Percentiles rank a stretch among this genome's conserved stretches.
phyloP scores from a whole-genome alignment of 139 green algal species.

The Closterium sp. region DNA sequence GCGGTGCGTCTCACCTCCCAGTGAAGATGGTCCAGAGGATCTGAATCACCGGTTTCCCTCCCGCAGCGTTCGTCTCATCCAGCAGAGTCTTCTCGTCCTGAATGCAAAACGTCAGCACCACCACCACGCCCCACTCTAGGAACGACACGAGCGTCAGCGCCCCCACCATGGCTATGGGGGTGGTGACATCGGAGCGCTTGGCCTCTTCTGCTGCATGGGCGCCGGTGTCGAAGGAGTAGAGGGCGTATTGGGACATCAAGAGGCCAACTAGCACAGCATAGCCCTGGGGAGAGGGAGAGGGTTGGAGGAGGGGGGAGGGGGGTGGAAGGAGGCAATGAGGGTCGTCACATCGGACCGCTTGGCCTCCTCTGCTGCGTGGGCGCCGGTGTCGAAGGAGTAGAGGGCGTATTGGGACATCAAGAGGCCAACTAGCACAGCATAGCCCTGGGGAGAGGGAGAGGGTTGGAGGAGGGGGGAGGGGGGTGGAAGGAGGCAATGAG shows the following conservation, averaged over 20 bases:
- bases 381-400: constrained; percentile 19
- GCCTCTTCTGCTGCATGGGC: constrained; percentile 23
- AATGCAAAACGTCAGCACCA: constrained; percentile 28
- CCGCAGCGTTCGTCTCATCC: too few relatives aligned
- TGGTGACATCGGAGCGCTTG: background rate
- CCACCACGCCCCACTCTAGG: background rate
- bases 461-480: background rate
- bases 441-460: background rate
- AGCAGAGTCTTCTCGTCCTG: background rate
- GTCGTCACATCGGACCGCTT: background rate
- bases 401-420: constrained; percentile 36
- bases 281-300: background rate
- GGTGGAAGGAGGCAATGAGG: background rate
- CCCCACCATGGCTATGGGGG: constrained; percentile 6
- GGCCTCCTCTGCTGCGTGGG: constrained; percentile 22
- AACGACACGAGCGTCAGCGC: background rate
- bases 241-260: constrained; percentile 25
- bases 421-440: background rate
- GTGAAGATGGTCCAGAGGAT: constrained; percentile 27
- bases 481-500: background rate
- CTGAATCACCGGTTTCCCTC: background rate
- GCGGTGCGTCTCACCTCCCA: too few relatives aligned
- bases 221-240: constrained; percentile 24
- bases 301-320: background rate
- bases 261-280: constrained; percentile 1